Evolutionary conservation across 2,329 filamentous ascomycete genomes (phyloP).

Genomic region (Trichoderma atroviride): DNA sequence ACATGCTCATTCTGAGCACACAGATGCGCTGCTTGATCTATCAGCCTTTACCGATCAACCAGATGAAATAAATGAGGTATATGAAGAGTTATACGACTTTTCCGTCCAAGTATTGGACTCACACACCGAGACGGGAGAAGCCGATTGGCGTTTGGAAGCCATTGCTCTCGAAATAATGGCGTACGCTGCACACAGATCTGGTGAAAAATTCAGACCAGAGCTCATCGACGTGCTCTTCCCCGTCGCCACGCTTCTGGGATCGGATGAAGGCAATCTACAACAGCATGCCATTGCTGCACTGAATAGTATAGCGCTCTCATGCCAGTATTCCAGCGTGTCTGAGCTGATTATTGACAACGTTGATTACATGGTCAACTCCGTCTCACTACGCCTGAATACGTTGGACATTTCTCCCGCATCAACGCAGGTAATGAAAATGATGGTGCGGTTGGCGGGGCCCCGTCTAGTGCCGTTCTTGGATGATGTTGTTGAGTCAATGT

Average conservation of each 20-base stretch:
- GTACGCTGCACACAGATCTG: slow-evolving; percentile 69
- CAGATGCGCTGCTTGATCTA: slow-evolving; percentile 68
- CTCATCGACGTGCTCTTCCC: slow-evolving; percentile 91
- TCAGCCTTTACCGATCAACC: slow-evolving; percentile 43
- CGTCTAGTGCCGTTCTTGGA: slow-evolving; percentile 84
- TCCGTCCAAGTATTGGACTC: slow-evolving; percentile 65
- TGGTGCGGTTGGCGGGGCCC: slow-evolving; percentile 84
- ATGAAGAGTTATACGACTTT: slow-evolving; percentile 69
- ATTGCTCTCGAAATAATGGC: slow-evolving; percentile 81
- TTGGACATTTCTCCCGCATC: slow-evolving; percentile 91
- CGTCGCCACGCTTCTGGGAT: slow-evolving; percentile 84
- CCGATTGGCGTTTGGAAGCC: slow-evolving; percentile 74
- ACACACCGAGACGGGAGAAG: slow-evolving; percentile 50
- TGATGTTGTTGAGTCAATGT: slow-evolving; percentile 87
- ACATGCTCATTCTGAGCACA: slow-evolving; percentile 52
- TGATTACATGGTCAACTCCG: slow-evolving; percentile 94
- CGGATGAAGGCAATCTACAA: slow-evolving; percentile 66
- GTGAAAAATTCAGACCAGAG: slow-evolving; percentile 74
- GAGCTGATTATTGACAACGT: slow-evolving; percentile 86
- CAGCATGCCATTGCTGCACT: slow-evolving; percentile 81
- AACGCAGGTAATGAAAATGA: slow-evolving; percentile 89
- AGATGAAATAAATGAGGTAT: slow-evolving; percentile 51
- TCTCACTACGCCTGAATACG: slow-evolving; percentile 85
- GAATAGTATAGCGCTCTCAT: slow-evolving; percentile 75
- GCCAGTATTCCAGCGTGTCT: slow-evolving; percentile 73